A percentile compares a stretch with the other conserved stretches of the same genome.
Evolutionary conservation across 2,329 filamentous ascomycete genomes (phyloP).

Genomic region (Xylaria arbuscula): DNA sequence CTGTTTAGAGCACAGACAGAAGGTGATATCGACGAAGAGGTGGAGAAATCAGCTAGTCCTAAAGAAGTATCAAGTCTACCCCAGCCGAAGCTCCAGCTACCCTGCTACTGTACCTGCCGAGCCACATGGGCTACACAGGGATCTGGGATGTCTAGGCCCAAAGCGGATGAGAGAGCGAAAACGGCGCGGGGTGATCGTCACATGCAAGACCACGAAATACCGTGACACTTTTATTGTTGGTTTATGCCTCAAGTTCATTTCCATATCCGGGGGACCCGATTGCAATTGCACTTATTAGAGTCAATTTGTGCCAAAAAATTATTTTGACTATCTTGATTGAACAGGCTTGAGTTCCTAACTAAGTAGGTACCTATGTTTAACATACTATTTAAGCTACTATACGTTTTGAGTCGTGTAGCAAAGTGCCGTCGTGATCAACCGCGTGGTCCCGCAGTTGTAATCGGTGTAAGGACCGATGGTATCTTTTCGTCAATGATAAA

Average conservation of each 20-base stretch:
- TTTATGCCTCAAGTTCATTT: background rate
- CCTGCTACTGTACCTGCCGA: constrained; percentile 15
- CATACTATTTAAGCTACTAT: background rate
- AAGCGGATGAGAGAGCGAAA: background rate
- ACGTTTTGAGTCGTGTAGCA: constrained; percentile 6
- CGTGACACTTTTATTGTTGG: background rate
- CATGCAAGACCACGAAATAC: background rate
- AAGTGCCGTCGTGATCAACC: constrained; percentile 6
- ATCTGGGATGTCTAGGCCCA: constrained; percentile 9
- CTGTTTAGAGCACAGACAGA: background rate
- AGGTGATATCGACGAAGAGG: background rate
- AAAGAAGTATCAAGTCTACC: background rate
- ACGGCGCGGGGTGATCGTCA: constrained; percentile 10
- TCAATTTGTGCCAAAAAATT: background rate
- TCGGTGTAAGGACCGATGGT: constrained; percentile 27
- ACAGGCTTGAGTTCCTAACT: background rate
- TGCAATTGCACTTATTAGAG: too few relatives aligned
- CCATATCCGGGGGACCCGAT: background rate
- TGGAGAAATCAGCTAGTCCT: background rate
- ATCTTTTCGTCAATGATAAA: constrained; percentile 15
- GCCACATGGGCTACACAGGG: constrained; percentile 25
- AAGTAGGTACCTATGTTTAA: background rate
- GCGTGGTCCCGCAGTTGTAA: background rate
- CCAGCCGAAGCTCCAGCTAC: too few relatives aligned
- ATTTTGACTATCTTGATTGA: background rate